A percentile compares a stretch with the other conserved stretches of the same genome.
Conservation (phyloP, 768 basidiomycete genomes). For the Russula emetica region DNA sequence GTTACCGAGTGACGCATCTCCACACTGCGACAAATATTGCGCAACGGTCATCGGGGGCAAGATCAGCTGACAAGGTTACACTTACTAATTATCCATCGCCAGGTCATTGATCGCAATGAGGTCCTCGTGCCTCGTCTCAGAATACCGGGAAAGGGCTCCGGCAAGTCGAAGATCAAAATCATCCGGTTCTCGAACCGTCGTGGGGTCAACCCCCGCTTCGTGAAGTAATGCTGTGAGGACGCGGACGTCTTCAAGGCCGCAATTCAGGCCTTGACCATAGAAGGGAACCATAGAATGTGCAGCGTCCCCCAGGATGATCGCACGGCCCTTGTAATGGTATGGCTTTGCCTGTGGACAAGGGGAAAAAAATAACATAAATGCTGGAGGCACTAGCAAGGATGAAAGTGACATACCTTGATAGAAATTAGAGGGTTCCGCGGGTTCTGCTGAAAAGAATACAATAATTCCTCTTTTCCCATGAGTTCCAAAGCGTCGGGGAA, state of each 20-base stretch:
- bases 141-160: constrained; percentile 71
- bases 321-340: constrained; percentile 88
- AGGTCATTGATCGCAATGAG: constrained; percentile 86
- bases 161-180: constrained; percentile 54
- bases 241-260: constrained; percentile 95
- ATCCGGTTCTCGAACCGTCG: constrained; percentile 34
- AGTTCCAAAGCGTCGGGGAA: constrained; percentile 85
- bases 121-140: constrained; percentile 79
- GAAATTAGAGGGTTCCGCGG: constrained; percentile 87
- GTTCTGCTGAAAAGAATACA: constrained; percentile 76
- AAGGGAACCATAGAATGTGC: constrained; percentile 99
- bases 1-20: constrained; percentile 95
- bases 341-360: constrained; percentile 57
- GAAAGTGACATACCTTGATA: constrained; percentile 66
- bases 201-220: constrained; percentile 60
- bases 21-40: constrained; percentile 49
- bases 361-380: constrained; percentile 4
- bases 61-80: constrained; percentile 31
- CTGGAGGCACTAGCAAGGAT: constrained; percentile 21
- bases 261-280: constrained; percentile 96
- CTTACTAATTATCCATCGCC: constrained; percentile 97
- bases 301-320: constrained; percentile 86
- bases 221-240: constrained; percentile 74
- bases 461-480: constrained; percentile 75
- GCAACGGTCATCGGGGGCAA: constrained; percentile 13